Percentiles rank a stretch among this genome's conserved stretches.
Evolutionary conservation across 1,284 basidiomycete species (phyloP).

Genomic region (Chiua sp.): DNA sequence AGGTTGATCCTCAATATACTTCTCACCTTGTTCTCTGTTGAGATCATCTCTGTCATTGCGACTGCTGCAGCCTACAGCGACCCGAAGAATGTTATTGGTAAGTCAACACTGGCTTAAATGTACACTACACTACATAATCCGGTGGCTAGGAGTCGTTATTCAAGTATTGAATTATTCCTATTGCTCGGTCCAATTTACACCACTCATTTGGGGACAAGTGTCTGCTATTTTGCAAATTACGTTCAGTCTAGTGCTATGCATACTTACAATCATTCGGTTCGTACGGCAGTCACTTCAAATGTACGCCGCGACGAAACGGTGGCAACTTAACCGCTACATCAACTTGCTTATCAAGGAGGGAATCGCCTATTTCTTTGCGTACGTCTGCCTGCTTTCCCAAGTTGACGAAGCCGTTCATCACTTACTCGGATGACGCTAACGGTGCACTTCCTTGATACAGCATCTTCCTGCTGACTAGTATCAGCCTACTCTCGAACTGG

Average conservation of each 20-base stretch:
- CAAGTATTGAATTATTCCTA: not conserved
- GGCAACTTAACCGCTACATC: not conserved
- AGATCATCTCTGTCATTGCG: not conserved
- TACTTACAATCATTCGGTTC: not conserved
- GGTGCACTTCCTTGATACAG: not conserved
- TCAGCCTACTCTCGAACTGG: not conserved
- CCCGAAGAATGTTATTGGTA: not conserved
- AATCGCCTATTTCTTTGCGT: not conserved
- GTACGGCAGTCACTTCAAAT: not conserved
- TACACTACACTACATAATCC: not conserved
- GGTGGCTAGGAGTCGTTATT: not conserved
- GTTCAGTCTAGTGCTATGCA: not conserved
- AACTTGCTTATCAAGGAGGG: slow-evolving; percentile 1
- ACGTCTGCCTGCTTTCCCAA: not conserved
- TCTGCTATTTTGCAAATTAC: not conserved
- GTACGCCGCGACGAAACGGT: not conserved
- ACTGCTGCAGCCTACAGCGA: not conserved
- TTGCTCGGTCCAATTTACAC: not conserved
- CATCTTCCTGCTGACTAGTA: not conserved
- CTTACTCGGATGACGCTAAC: not conserved
- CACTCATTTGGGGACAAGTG: not conserved
- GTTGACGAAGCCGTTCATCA: not conserved
- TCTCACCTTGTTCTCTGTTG: not conserved
- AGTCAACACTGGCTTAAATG: not conserved
- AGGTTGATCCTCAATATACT: not conserved